phyloP scores from a whole-genome alignment of 2,329 filamentous ascomycete species.

The Penicillium sp. region DNA sequence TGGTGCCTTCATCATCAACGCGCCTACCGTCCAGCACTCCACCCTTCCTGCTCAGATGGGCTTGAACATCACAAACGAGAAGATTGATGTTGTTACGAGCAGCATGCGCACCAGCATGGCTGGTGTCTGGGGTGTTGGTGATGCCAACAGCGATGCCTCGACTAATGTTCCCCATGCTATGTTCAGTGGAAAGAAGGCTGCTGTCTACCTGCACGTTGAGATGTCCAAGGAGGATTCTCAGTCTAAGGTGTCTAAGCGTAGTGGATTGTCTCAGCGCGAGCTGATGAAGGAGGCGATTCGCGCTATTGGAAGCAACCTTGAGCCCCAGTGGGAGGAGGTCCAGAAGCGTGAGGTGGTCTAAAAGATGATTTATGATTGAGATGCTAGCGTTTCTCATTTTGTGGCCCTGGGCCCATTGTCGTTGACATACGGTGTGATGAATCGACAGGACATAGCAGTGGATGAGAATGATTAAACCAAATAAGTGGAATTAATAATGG shows the following conservation, averaged over 20 bases:
- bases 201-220: constrained; percentile 56
- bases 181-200: constrained; percentile 59
- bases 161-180: constrained; percentile 64
- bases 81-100: constrained; percentile 47
- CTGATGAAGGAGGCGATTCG: constrained; percentile 30
- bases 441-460: neutral
- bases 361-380: neutral
- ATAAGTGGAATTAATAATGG: neutral
- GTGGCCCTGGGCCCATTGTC: neutral
- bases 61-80: constrained; percentile 46
- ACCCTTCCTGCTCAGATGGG: constrained; percentile 50
- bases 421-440: neutral
- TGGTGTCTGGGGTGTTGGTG: constrained; percentile 60
- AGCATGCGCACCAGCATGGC: constrained; percentile 54
- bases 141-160: constrained; percentile 60
- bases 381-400: neutral
- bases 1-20: constrained; percentile 55
- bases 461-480: neutral
- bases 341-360: neutral
- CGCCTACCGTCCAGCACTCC: constrained; percentile 50
- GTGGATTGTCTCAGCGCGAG: constrained; percentile 17
- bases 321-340: constrained; percentile 15
- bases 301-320: constrained; percentile 33
- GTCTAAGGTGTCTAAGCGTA: constrained; percentile 31
- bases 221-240: constrained; percentile 32